These are phyloP conservation scores for Penicillium simplicissimum DNA, from an alignment of 495 filamentous ascomycete species.

Conservation along the genomic window DNA sequence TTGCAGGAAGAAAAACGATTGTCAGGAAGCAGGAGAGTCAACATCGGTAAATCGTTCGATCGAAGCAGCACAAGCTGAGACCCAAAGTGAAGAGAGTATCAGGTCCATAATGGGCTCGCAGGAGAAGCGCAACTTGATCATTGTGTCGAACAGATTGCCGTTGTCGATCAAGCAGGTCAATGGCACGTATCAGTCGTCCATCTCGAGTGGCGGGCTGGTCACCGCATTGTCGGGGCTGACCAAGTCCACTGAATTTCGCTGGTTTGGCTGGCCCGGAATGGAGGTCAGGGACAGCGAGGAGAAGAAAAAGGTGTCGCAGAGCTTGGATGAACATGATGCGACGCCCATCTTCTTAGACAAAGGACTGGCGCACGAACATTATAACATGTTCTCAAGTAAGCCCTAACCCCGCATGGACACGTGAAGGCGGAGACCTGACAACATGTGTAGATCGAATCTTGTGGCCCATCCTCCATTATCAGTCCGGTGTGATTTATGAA, in stretches of 20 bases:
- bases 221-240: constrained; percentile 81
- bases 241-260: constrained; percentile 82
- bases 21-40: background rate
- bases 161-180: constrained; percentile 82
- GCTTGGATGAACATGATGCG: constrained; percentile 51
- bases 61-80: background rate
- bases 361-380: constrained; percentile 56
- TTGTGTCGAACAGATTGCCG: constrained; percentile 86
- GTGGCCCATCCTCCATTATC: constrained; percentile 96
- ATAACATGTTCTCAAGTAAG: constrained; percentile 61
- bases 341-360: constrained; percentile 56
- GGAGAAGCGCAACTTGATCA: constrained; percentile 56
- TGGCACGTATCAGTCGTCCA: constrained; percentile 70
- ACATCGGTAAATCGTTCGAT: background rate
- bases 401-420: background rate
- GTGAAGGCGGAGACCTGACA: background rate
- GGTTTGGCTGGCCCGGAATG: constrained; percentile 92
- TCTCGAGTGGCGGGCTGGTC: constrained; percentile 88
- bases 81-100: background rate
- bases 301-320: constrained; percentile 45
- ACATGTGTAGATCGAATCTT: constrained; percentile 73
- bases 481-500: constrained; percentile 86
- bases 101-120: constrained; percentile 6
- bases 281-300: constrained; percentile 49
- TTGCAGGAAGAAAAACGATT: background rate